phyloP scores from a whole-genome alignment of 495 filamentous ascomycete species.

The Daldinia childiae region DNA sequence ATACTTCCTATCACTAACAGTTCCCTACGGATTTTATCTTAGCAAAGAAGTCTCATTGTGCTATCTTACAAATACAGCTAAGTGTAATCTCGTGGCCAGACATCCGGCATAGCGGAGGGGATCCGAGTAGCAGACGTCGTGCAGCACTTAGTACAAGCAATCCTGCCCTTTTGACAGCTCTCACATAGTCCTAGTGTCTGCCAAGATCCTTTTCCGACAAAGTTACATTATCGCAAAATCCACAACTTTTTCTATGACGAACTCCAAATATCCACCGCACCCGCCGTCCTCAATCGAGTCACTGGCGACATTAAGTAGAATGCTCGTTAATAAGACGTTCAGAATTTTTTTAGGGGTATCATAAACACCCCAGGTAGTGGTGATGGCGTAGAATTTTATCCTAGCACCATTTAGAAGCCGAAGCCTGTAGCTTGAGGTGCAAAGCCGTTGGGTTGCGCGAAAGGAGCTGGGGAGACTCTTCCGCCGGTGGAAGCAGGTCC shows the following conservation, averaged over 20 bases:
- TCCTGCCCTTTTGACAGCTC: not conserved
- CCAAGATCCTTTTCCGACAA: conserved; percentile 22
- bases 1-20: not conserved
- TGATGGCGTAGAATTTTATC: not conserved
- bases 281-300: conserved; percentile 5
- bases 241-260: conserved; percentile 36
- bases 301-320: conserved; percentile 19
- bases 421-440: conserved; percentile 82
- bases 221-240: conserved; percentile 34
- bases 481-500: conserved; percentile 67
- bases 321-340: not conserved
- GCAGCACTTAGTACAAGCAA: conserved; percentile 12
- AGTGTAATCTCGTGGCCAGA: conserved; percentile 18
- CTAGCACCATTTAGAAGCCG: conserved; percentile 51
- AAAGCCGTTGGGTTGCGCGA: conserved; percentile 79
- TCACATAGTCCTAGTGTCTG: conserved; percentile 12
- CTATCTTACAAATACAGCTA: conserved; percentile 42
- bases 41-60: conserved; percentile 22
- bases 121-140: conserved; percentile 7
- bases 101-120: conserved; percentile 11
- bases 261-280: conserved; percentile 21
- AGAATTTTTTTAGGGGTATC: conserved; percentile 3
- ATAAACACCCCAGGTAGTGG: not conserved
- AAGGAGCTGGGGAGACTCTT: conserved; percentile 67
- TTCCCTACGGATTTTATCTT: not conserved